phyloP scores from a whole-genome alignment of 495 filamentous ascomycete species.

The Corynascus novoguineensis region DNA sequence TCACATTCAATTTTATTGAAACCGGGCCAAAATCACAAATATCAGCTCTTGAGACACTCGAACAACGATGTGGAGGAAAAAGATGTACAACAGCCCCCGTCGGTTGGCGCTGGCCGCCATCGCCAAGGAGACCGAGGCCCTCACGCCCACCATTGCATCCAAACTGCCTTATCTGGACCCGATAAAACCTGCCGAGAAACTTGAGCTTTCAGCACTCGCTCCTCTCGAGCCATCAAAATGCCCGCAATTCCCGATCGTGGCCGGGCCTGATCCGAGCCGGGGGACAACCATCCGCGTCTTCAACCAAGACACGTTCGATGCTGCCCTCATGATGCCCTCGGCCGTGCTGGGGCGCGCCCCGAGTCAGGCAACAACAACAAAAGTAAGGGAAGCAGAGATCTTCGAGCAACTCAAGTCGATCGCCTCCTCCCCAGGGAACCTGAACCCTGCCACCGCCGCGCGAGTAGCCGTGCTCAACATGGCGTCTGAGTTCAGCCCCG shows the following conservation, averaged over 20 bases:
- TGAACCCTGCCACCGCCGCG: conserved; percentile 17
- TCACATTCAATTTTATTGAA: too few relatives aligned
- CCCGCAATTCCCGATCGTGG: conserved; percentile 20
- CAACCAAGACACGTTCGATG: conserved; percentile 48
- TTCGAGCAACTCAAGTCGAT: conserved; percentile 1
- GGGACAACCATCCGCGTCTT: conserved; percentile 40
- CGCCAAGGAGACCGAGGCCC: conserved; percentile 23
- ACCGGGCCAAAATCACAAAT: too few relatives aligned
- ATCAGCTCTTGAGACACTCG: too few relatives aligned
- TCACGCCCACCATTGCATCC: conserved; percentile 19
- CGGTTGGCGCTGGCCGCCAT: conserved; percentile 17
- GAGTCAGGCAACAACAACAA: background rate
- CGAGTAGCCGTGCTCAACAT: conserved; percentile 57
- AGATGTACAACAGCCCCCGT: conserved; percentile 6
- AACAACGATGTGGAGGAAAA: conserved; percentile 16
- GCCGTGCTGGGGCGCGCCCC: conserved; percentile 6
- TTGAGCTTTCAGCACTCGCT: conserved; percentile 7
- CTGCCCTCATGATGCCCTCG: conserved; percentile 37
- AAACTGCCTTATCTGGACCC: conserved; percentile 18
- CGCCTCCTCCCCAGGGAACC: conserved; percentile 7
- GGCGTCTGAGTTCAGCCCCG: conserved; percentile 46
- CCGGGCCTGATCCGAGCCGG: background rate
- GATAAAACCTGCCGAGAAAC: conserved; percentile 10
- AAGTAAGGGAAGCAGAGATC: background rate
- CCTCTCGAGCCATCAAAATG: conserved; percentile 19